Evolutionary conservation across 1,284 basidiomycete species (phyloP).

Genomic region (Boletus sp.): DNA sequence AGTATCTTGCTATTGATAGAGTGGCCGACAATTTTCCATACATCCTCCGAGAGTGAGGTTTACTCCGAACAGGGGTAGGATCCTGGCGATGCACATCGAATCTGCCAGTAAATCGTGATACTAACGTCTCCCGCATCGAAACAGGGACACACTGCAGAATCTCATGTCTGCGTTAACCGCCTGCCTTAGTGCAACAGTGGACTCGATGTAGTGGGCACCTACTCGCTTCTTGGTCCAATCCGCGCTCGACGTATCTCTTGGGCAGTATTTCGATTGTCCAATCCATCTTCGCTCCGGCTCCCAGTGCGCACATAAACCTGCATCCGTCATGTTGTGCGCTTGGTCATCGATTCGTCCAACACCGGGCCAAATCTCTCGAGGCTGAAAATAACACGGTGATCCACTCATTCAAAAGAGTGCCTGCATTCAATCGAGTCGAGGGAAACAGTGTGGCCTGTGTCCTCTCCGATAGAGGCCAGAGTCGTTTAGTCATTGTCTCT

Average conservation of each 20-base stretch:
- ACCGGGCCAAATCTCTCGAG: not conserved
- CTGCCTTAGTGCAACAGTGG: too few relatives aligned
- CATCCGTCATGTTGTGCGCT: too few relatives aligned
- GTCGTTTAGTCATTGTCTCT: not conserved
- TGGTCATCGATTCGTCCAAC: not conserved
- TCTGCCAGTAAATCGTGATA: too few relatives aligned
- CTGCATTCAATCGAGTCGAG: not conserved
- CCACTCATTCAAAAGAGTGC: not conserved
- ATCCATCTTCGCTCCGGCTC: not conserved
- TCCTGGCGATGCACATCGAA: too few relatives aligned
- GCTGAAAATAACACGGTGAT: not conserved
- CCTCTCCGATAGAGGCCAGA: not conserved
- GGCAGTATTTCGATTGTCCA: not conserved
- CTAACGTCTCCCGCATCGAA: too few relatives aligned
- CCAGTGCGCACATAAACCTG: too few relatives aligned
- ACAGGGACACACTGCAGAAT: too few relatives aligned
- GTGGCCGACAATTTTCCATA: not conserved
- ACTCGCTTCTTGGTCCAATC: not conserved
- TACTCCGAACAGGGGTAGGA: too few relatives aligned
- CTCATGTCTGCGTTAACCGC: too few relatives aligned
- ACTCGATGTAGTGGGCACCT: too few relatives aligned
- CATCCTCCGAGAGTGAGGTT: not conserved
- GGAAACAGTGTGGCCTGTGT: not conserved
- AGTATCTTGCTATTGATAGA: not conserved
- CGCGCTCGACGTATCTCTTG: not conserved